Evolutionary conservation across 345 rosid genomes (phyloP).

Genomic region (Arabis alpina): DNA sequence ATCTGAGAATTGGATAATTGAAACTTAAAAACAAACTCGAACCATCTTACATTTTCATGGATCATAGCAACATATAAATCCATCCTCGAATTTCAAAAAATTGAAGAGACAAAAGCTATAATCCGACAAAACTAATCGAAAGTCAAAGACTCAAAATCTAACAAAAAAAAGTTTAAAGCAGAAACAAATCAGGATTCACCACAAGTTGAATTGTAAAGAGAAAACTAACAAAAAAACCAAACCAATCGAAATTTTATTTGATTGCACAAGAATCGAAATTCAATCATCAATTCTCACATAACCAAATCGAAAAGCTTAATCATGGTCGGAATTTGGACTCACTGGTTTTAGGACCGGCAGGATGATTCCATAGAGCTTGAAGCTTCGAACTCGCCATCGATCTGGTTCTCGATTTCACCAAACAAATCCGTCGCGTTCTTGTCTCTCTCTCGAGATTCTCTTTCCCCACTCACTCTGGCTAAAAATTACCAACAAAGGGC

Average conservation of each 20-base stretch:
- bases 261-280: slow-evolving; percentile 23
- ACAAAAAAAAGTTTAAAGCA: not conserved
- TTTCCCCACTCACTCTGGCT: not conserved
- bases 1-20: not conserved
- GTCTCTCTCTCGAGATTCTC: slow-evolving; percentile 29
- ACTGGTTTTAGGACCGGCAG: slow-evolving; percentile 98
- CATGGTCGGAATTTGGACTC: slow-evolving; percentile 38
- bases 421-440: slow-evolving; percentile 25
- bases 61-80: not conserved
- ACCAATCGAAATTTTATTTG: not conserved
- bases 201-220: not conserved
- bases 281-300: not conserved
- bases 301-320: not conserved
- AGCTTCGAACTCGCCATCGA: slow-evolving; percentile 81
- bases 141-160: slow-evolving; percentile 24
- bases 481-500: not conserved
- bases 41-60: not conserved
- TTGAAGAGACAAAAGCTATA: too few species aligned
- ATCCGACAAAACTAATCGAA: not conserved
- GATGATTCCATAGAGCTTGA: slow-evolving; percentile 95
- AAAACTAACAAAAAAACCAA: not conserved
- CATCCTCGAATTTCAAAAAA: not conserved
- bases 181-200: slow-evolving; percentile 7
- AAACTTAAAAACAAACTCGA: not conserved
- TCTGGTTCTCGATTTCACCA: not conserved